Base-by-base conservation (phyloP, 75 land plant species). In the Cunninghamia lanceolata region DNA sequence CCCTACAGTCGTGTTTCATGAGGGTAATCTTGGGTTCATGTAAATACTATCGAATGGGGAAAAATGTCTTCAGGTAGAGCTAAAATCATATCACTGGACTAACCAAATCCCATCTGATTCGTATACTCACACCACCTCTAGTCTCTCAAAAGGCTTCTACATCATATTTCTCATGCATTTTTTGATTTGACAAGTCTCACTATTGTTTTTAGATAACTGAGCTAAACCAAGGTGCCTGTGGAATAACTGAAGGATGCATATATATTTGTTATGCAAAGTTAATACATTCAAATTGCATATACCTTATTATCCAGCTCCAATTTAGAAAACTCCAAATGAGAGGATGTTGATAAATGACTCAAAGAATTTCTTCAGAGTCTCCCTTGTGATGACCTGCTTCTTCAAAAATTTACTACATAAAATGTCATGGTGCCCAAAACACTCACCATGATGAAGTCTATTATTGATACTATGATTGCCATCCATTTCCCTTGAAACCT, bases 351-450 rank as follows among this genome's bases (percentile, higher is more conserved):
- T 54, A 86, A 88, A 56, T 93, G 89, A 39, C 93, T 92, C 85
- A 86, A 88, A 28, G 86, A 70, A 52, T 19, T 17, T 56, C 88
- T 92, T 39, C 80, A 86, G 68, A 63, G 68, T 28, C 68, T 63
- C 86, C 89, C 92, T 89, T 88, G 93, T 71, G 87, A 82, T 40
- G 87, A 88, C 19, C 93, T 77, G 42, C 19, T 90, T 53, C 94
- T 90, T 89, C 88, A 91, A n/a, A 91, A 94, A 36, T 82, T 94
- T 42, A 93, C 89, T 16, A 94, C 95, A 89, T 86, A 94, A 50
- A 89, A 93, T 56, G 94, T 93, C 95, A 94, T 94, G 42, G 95
- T 93, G 34, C 95, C 94, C 71, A 94, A 93, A 75, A 94, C 95
- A 3, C 88, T 91, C 63, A 90, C 93, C 95, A 94, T 94, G 86